Evolutionary conservation across 129 eudicot species (phyloP), one percentile per base, ranked within the genome.

Genomic region (Erigeron canadensis): DNA sequence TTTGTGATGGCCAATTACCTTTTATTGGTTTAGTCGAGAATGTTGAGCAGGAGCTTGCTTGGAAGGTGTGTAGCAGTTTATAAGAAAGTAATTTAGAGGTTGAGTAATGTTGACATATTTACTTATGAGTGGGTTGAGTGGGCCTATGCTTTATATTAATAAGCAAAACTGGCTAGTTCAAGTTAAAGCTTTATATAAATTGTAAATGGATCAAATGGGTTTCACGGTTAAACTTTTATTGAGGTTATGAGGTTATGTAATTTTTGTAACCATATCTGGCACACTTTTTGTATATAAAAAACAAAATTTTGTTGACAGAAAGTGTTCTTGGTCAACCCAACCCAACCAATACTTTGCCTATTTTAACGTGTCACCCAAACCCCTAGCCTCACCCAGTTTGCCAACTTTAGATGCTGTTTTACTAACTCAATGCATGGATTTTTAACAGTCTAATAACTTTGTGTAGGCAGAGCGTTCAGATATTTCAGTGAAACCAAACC

Each of bases 31-130:
- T 95, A 48, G 78, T 68, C 57, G 99, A 95, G 69, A 95, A 88
- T 77, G 96, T 86, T 41, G 99, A 95, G 83, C 89, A 81, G 82
- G 99, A 95, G 82, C 90, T 95, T 84, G 88, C 83, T 38, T 88
- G 97, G 97, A 95, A 95, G 99, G 99, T 90, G 41, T 64, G 86
- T 80, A 42, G 5, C 15, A 39, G 19, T 59, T 58, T 15, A 53
- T 41, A 15, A 39, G 11, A 40, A 57, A 4, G 6, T 63, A 16
- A 19, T 63, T 7, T 63, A 63, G 48, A 40, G 22, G 48, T 40
- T 18, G 50, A 11, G 43, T 43, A 43, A 43, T 43, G 8, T 62
- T 38, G 13, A 47, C 56, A 50, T 10, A 9, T 71, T n/a, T 57
- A 13, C 55, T 61, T 58, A 22, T 43, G 21, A 58, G n/a, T 13